A percentile compares a stretch with the other conserved stretches of the same genome.
These are phyloP conservation scores for Exserohilum rostratum DNA, from an alignment of 2,329 filamentous ascomycete genomes.

Conservation along the genomic window DNA sequence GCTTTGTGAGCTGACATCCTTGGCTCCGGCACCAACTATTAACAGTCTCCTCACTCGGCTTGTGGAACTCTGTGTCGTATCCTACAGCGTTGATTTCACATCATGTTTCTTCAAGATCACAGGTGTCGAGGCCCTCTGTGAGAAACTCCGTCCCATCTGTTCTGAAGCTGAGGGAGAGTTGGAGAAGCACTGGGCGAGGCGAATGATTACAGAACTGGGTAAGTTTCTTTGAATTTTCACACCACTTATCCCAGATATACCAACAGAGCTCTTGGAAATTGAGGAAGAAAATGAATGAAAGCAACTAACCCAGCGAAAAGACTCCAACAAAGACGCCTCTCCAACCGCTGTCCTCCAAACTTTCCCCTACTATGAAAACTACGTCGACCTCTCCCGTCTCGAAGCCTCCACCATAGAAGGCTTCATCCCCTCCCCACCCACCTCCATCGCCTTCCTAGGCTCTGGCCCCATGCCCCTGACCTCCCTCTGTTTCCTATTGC, in stretches of 20 bases:
- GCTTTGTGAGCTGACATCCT: conserved; percentile 21
- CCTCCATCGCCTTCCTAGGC: conserved; percentile 56
- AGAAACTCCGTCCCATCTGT: conserved; percentile 52
- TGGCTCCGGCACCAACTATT: conserved; percentile 42
- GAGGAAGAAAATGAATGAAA: neutral
- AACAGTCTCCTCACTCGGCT: conserved; percentile 48
- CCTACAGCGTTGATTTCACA: conserved; percentile 28
- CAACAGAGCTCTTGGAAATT: too few species aligned
- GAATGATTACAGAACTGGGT: conserved; percentile 32
- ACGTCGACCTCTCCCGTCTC: conserved; percentile 55
- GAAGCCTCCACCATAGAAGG: conserved; percentile 53
- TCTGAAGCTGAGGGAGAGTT: conserved; percentile 54
- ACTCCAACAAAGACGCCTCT: neutral
- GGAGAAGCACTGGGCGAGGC: conserved; percentile 53
- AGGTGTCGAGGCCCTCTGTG: conserved; percentile 42
- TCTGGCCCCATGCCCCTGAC: conserved; percentile 59
- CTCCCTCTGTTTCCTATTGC: conserved; percentile 52
- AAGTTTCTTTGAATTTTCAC: too few species aligned
- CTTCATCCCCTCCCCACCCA: conserved; percentile 37
- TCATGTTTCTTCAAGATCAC: conserved; percentile 40
- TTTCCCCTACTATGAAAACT: conserved; percentile 60
- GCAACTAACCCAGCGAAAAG: neutral
- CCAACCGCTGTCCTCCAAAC: conserved; percentile 1
- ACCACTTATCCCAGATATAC: too few species aligned
- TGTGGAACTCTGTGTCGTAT: conserved; percentile 45